Conservation (phyloP, 306 rosid genomes). For the Macrotyloma uniflorum region DNA sequence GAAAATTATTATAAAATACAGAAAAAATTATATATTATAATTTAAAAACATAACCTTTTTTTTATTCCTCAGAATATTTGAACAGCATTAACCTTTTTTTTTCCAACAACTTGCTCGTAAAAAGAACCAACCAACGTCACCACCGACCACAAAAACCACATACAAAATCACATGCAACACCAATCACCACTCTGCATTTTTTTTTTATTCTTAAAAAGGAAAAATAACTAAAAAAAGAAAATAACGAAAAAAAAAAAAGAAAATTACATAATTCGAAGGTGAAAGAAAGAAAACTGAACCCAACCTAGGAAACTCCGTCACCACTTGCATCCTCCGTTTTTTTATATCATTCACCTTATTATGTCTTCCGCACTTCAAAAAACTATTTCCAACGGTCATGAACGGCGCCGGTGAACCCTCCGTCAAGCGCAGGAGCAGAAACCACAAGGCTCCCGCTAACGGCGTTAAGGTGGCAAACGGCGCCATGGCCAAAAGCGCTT, state of each 20-base stretch:
- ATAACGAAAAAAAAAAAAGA: background rate
- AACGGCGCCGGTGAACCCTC: constrained; percentile 48
- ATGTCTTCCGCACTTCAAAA: background rate
- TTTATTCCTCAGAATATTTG: no score
- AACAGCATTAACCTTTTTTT: no score
- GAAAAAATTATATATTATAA: no score
- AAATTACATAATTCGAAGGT: background rate
- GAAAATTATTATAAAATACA: no score
- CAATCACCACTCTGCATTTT: no score
- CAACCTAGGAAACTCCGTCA: constrained; percentile 60
- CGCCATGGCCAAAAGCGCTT: constrained; percentile 31
- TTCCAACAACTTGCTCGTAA: no score
- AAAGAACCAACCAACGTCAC: no score
- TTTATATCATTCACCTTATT: background rate
- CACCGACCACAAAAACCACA: no score
- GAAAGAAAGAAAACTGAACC: background rate
- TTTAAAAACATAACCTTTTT: no score
- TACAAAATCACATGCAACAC: no score
- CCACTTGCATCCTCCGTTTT: background rate
- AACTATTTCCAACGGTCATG: constrained; percentile 32
- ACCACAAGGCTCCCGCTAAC: background rate
- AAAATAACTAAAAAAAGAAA: background rate
- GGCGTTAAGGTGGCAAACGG: constrained; percentile 5
- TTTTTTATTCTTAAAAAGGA: background rate
- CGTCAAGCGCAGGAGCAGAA: constrained; percentile 29